A percentile compares a stretch with the other conserved stretches of the same genome.
Evolutionary conservation across 768 basidiomycete genomes (phyloP).

Genomic region (Boletus vermiculosoides): DNA sequence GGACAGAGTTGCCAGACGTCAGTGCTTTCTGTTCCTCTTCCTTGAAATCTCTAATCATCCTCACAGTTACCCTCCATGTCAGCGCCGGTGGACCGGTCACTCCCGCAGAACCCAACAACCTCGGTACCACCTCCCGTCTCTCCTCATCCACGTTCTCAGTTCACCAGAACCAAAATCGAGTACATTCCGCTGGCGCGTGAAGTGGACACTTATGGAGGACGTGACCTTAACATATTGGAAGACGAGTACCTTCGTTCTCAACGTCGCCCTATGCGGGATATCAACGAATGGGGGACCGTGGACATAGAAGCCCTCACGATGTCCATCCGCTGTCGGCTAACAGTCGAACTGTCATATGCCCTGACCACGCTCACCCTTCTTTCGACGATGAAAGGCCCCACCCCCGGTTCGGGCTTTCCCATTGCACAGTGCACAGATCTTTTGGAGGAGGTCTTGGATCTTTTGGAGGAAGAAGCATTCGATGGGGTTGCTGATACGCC

Average conservation of each 20-base stretch:
- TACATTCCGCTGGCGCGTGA: constrained; percentile 81
- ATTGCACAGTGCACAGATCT: constrained; percentile 76
- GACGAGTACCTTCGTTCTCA: constrained; percentile 53
- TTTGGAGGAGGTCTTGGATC: constrained; percentile 81
- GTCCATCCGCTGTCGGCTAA: constrained; percentile 83
- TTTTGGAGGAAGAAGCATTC: constrained; percentile 83
- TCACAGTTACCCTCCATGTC: constrained; percentile 22
- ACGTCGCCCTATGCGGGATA: constrained; percentile 60
- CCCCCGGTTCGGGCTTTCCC: constrained; percentile 61
- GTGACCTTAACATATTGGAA: constrained; percentile 69
- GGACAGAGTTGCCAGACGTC: constrained; percentile 51
- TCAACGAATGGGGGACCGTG: constrained; percentile 84
- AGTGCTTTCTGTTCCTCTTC: constrained; percentile 27
- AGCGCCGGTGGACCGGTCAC: constrained; percentile 16
- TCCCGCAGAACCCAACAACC: constrained; percentile 24
- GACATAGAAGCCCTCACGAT: constrained; percentile 94
- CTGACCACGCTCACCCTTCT: constrained; percentile 83
- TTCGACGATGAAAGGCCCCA: constrained; percentile 70
- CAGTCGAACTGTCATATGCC: constrained; percentile 84
- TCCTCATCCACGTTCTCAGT: constrained; percentile 44
- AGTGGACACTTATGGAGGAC: constrained; percentile 74
- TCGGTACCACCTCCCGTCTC: constrained; percentile 32
- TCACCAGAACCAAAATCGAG: constrained; percentile 79
- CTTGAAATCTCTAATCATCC: constrained; percentile 11
- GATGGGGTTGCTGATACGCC: constrained; percentile 40